phyloP scores from a whole-genome alignment of 441 rosid genomes.

The Syzygium malaccense region DNA sequence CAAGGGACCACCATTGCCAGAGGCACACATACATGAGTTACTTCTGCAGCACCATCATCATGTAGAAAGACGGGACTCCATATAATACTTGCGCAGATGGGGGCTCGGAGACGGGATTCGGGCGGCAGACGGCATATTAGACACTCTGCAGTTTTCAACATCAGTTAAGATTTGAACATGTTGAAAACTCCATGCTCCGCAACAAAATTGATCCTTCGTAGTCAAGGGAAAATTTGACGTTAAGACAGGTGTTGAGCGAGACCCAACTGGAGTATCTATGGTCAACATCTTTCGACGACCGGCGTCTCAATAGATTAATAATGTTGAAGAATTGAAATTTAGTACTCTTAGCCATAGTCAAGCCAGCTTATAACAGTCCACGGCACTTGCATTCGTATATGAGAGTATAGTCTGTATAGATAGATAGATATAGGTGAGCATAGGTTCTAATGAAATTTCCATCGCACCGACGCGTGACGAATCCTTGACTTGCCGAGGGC shows the following conservation, averaged over 20 bases:
- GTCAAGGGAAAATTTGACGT: not conserved
- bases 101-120: not conserved
- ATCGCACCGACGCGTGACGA: too few species aligned
- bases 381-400: too few species aligned
- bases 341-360: too few species aligned
- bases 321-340: too few species aligned
- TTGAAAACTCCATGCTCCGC: not conserved
- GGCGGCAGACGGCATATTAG: not conserved
- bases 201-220: not conserved
- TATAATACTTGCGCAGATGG: not conserved
- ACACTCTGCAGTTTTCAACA: not conserved
- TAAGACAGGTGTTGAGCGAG: not conserved
- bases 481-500: too few species aligned
- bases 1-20: not conserved
- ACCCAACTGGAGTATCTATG: not conserved
- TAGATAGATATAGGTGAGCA: too few species aligned
- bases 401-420: too few species aligned
- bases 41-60: not conserved
- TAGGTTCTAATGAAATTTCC: too few species aligned
- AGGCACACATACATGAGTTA: not conserved
- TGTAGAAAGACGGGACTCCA: not conserved
- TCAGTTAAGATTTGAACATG: not conserved
- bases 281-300: not conserved
- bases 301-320: not conserved
- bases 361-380: too few species aligned